These are phyloP conservation scores for Fusarium brevicatenulatum DNA, from an alignment of 2,329 filamentous ascomycete species.

Conservation along the genomic window DNA sequence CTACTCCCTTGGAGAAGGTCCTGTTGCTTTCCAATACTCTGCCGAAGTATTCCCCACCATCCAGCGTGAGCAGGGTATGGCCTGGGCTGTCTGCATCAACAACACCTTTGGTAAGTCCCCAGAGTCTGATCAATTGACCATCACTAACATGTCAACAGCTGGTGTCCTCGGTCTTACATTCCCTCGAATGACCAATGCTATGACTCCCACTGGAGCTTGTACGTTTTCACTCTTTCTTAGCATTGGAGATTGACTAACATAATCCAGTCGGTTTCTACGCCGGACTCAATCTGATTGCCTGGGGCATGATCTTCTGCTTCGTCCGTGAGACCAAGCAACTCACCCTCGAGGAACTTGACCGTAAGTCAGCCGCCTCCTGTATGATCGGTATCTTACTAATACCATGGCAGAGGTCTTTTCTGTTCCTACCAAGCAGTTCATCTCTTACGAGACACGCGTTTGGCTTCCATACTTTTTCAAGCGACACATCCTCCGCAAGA, in stretches of 20 bases:
- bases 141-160: conserved; percentile 31
- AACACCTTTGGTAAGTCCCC: conserved; percentile 43
- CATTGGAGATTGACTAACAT: not conserved
- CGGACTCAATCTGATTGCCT: conserved; percentile 57
- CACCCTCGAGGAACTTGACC: conserved; percentile 61
- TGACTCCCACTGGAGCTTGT: conserved; percentile 49
- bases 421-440: conserved; percentile 47
- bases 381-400: too few relatives aligned
- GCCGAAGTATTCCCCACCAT: conserved; percentile 53
- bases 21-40: conserved; percentile 52
- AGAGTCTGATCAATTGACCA: rapidly evolving
- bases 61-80: conserved; percentile 53
- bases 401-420: conserved; percentile 42
- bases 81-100: conserved; percentile 52
- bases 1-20: conserved; percentile 51
- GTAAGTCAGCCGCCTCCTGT: not conserved
- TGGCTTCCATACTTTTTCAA: conserved; percentile 53
- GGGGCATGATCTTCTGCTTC: conserved; percentile 60
- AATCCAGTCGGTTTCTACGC: conserved; percentile 55
- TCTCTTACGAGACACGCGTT: conserved; percentile 47
- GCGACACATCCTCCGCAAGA: conserved; percentile 49
- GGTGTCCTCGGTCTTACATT: conserved; percentile 47
- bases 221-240: rapidly evolving
- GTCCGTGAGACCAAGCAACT: conserved; percentile 63
- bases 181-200: conserved; percentile 47